These are phyloP conservation scores for Lecanicillium sp. DNA, from an alignment of 2,329 filamentous ascomycete genomes.

Conservation along the genomic window DNA sequence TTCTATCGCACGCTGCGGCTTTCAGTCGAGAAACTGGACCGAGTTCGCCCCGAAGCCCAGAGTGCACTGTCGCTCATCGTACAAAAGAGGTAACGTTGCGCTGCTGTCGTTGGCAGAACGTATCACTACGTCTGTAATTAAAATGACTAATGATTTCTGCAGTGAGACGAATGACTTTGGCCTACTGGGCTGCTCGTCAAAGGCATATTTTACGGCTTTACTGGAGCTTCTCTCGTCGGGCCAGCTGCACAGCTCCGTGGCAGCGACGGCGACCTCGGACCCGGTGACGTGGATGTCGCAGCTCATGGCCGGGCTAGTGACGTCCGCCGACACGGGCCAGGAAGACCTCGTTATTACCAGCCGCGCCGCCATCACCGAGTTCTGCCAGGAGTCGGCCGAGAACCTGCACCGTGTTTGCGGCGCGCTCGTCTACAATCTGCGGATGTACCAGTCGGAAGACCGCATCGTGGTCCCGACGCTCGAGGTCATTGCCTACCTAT, in stretches of 20 bases:
- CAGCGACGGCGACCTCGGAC: conserved; percentile 28
- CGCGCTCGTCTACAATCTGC: conserved; percentile 50
- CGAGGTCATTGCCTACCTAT: conserved; percentile 70
- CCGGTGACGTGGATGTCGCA: conserved; percentile 38
- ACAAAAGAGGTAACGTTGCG: conserved; percentile 36
- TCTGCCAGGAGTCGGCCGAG: conserved; percentile 37
- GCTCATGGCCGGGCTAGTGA: conserved; percentile 62
- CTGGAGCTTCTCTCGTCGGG: conserved; percentile 39
- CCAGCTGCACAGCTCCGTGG: conserved; percentile 32
- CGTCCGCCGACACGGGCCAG: conserved; percentile 71
- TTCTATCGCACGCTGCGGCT: conserved; percentile 57
- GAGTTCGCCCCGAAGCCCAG: conserved; percentile 66
- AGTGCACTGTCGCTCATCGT: conserved; percentile 42
- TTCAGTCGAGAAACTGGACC: conserved; percentile 83
- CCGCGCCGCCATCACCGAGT: conserved; percentile 55
- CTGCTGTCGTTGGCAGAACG: not conserved
- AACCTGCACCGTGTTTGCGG: conserved; percentile 41
- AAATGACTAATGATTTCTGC: not conserved
- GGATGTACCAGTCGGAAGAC: conserved; percentile 52
- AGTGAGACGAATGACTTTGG: conserved; percentile 25
- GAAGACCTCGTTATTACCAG: conserved; percentile 68
- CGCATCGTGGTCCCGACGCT: conserved; percentile 68
- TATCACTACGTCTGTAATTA: too few relatives aligned
- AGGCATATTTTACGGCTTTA: conserved; percentile 51
- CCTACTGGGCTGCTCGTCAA: conserved; percentile 49